Evolutionary conservation across 2,329 filamentous ascomycete species (phyloP).

Genomic region (Trichoderma pleuroti): DNA sequence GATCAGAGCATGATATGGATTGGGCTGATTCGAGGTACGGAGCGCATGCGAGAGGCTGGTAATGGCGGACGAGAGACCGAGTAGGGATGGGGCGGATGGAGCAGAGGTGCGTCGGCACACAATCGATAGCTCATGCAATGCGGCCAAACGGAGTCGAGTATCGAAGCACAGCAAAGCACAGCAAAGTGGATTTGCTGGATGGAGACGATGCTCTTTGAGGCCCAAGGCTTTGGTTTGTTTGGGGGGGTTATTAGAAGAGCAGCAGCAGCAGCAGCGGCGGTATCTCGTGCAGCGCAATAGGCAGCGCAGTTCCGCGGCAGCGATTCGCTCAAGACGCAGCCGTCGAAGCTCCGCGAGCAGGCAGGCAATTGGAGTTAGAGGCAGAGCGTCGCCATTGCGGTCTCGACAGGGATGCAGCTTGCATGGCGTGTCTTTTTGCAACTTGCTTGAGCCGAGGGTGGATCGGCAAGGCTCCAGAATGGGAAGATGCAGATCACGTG

Average conservation of each 20-base stretch:
- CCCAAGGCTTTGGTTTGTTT: neutral
- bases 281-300: neutral
- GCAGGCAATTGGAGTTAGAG: neutral
- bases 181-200: neutral
- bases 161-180: neutral
- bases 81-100: neutral
- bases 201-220: neutral
- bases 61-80: neutral
- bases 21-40: neutral
- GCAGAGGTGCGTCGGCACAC: neutral
- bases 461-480: neutral
- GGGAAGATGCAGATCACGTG: neutral
- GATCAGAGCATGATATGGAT: slow-evolving; percentile 32
- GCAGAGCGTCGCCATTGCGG: slow-evolving; percentile 1
- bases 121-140: slow-evolving; percentile 12
- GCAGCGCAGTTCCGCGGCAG: neutral
- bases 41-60: neutral
- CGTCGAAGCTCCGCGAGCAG: neutral
- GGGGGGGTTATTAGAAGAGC: neutral
- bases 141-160: slow-evolving; percentile 4
- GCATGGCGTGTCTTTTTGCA: slow-evolving; percentile 12
- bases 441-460: neutral
- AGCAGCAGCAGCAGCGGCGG: neutral
- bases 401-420: slow-evolving; percentile 11
- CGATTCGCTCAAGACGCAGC: neutral